Base-by-base conservation (phyloP, 2,329 filamentous ascomycete genomes). In the Corynespora cassiicola region DNA sequence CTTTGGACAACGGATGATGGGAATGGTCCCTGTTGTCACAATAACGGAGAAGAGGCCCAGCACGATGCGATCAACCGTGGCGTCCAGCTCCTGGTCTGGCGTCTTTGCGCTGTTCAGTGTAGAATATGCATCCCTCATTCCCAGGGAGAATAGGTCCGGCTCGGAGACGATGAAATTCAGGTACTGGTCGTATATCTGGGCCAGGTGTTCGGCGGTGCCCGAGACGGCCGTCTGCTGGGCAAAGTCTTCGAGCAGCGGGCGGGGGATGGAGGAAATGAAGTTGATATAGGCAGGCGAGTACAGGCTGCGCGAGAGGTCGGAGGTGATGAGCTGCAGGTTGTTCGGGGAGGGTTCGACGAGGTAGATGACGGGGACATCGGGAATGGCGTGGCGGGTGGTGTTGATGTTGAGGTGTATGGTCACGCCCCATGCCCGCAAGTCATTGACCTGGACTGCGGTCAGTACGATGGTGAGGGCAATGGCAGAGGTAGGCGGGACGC, bases 21-120 rank as follows among this genome's bases (percentile, higher is more conserved):
- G 94, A 54, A 99, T 96, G 3, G 91, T 85, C 86, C 90, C 92
- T 90, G 96, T 96, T 5, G 94, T 99, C n/a, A 95, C 94, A 43
- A 94, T 86, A 31, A 99, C 94, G 49, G 91, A 96, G 72, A 97
- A 99, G n/a, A 99, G 75, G 1, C 94, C 94, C 58, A 88, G 95
- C 33, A 99, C 94, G 49, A 97, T 92, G 53, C 85, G 85, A 68
- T 99, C 92, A 20, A 99, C 82, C 23, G 94, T 84, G 35, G 80
- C 77, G 61, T 97, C 94, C 37, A 99, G 79, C 62, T 94, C 88
- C 42, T 94, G 88, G 56, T 97, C 94, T 51, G 86, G 88, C 3
- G 90, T 95, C 63, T 88, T 85, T 11, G 87, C 88, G 68, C 91
- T 97, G 72, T 97, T 97, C 62, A 99, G 76, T n/a, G 88, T 90